Percentiles rank a stretch among this genome's conserved stretches.
Conservation (phyloP, 169 alveolate genomes). For the Eimeria tenella region DNA sequence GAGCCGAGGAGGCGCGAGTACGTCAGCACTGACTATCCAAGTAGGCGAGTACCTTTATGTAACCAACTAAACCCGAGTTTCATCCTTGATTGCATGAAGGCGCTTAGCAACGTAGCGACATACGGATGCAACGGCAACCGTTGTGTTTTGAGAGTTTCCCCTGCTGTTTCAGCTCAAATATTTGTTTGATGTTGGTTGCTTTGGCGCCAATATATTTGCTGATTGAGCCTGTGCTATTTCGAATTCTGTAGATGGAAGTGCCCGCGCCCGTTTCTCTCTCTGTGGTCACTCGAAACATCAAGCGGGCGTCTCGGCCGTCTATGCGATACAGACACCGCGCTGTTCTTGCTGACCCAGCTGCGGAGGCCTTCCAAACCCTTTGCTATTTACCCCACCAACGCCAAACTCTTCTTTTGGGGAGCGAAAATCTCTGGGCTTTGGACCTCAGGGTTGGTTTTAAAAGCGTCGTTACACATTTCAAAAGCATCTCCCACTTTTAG, state of each 20-base stretch:
- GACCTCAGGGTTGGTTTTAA: conserved; percentile 5
- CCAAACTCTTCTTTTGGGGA: conserved; percentile 33
- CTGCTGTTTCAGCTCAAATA: background rate
- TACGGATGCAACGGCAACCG: background rate
- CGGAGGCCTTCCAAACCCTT: conserved; percentile 1
- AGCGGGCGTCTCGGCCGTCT: background rate
- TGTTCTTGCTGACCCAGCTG: conserved; percentile 5
- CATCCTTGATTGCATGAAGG: too few relatives aligned
- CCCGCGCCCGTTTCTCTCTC: background rate
- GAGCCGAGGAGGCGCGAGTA: conserved; percentile 58
- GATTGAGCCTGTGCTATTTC: background rate
- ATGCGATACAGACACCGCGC: conserved; percentile 41
- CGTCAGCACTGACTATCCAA: background rate
- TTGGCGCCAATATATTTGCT: background rate
- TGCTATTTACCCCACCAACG: background rate
- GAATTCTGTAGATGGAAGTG: conserved; percentile 10
- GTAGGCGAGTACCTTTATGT: too few relatives aligned
- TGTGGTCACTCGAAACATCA: background rate
- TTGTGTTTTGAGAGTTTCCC: background rate
- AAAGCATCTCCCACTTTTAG: background rate
- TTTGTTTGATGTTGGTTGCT: background rate
- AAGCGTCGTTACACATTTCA: too few relatives aligned
- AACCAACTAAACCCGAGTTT: too few relatives aligned
- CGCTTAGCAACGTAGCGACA: too few relatives aligned
- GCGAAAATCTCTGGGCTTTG: conserved; percentile 44